Conservation (phyloP, 768 basidiomycete species). For the Punctularia strigosozonata region DNA sequence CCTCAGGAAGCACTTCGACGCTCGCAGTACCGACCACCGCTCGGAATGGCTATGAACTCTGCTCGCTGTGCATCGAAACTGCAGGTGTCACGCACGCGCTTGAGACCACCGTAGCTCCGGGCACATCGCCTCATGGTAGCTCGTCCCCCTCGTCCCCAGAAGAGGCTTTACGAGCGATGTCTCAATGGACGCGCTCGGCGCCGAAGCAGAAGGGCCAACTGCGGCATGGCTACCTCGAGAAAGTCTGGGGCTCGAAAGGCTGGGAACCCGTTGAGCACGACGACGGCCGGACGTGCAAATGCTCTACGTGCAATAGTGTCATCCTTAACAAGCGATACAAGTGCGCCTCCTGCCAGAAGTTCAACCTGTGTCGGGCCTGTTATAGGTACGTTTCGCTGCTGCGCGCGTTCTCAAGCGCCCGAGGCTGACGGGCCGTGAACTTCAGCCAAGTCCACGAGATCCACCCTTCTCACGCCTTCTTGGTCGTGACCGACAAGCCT, state of each 20-base stretch:
- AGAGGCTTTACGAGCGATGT: constrained; percentile 36
- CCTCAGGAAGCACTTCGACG: constrained; percentile 7
- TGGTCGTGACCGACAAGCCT: constrained; percentile 61
- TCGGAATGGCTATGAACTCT: constrained; percentile 70
- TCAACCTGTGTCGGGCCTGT: constrained; percentile 74
- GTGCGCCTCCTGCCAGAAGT: constrained; percentile 70
- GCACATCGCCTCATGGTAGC: constrained; percentile 27
- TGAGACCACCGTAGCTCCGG: constrained; percentile 39
- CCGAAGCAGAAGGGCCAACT: constrained; percentile 64
- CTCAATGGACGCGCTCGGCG: constrained; percentile 54
- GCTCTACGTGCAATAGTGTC: constrained; percentile 68
- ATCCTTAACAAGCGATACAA: constrained; percentile 65
- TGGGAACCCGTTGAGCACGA: constrained; percentile 88
- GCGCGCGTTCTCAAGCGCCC: background rate
- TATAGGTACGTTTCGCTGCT: constrained; percentile 44
- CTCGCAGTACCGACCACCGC: constrained; percentile 1
- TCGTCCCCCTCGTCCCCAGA: constrained; percentile 30
- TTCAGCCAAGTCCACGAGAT: constrained; percentile 80
- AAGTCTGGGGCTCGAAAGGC: constrained; percentile 69
- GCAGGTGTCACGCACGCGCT: constrained; percentile 73
- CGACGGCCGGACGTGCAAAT: constrained; percentile 49
- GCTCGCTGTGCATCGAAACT: constrained; percentile 64
- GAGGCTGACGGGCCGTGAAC: background rate
- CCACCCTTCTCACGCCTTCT: constrained; percentile 82
- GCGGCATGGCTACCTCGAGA: constrained; percentile 80